Evolutionary conservation across 176 grass and related monocot genomes (phyloP).

Genomic region (Hordeum marinum): DNA sequence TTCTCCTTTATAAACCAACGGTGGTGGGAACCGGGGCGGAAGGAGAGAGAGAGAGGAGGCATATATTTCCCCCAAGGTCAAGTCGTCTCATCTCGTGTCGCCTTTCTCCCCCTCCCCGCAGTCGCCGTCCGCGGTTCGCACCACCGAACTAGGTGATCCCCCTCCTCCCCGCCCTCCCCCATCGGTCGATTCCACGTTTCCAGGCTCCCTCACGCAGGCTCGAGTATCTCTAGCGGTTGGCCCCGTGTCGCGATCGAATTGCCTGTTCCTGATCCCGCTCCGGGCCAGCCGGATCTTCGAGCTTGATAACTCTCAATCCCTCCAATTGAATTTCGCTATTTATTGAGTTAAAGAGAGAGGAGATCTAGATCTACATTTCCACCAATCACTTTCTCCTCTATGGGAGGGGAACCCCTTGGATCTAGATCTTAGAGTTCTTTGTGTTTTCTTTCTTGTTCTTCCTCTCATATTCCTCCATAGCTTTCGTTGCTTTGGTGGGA

Average conservation of each 20-base stretch:
- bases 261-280: neutral
- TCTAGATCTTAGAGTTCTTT: too few species aligned
- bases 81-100: neutral
- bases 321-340: too few species aligned
- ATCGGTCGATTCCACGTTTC: neutral
- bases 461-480: too few species aligned
- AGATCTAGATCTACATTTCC: too few species aligned
- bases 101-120: neutral
- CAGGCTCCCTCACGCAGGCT: neutral
- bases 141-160: slow-evolving; percentile 20
- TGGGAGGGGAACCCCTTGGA: too few species aligned
- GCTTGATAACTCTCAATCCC: too few species aligned
- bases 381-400: too few species aligned
- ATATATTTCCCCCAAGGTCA: neutral
- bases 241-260: neutral
- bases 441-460: too few species aligned
- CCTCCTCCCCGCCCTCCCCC: neutral
- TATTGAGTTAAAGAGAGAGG: too few species aligned
- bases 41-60: neutral
- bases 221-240: neutral
- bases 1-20: neutral
- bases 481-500: too few species aligned
- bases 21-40: neutral
- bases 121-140: neutral
- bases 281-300: slow-evolving; percentile 13